Percentiles rank a stretch among this genome's conserved stretches.
These are phyloP conservation scores for Lineolata rhizophorae DNA, from an alignment of 495 filamentous ascomycete genomes.

Conservation along the genomic window DNA sequence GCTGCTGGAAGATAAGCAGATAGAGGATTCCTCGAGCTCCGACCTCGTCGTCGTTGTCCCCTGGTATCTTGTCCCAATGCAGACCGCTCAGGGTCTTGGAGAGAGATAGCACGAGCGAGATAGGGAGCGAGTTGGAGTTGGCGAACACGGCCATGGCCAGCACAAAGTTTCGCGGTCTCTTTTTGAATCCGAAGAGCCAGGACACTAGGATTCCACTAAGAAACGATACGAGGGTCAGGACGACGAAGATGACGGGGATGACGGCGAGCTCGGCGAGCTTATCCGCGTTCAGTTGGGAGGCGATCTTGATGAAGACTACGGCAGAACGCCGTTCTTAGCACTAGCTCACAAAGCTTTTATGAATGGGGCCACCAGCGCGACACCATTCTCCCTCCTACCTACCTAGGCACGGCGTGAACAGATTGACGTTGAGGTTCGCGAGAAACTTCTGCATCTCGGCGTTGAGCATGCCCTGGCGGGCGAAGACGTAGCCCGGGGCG, in stretches of 20 bases:
- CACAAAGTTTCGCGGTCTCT: conserved; percentile 75
- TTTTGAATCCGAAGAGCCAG: conserved; percentile 56
- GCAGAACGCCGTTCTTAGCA: not conserved
- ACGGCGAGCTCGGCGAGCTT: conserved; percentile 78
- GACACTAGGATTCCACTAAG: conserved; percentile 44
- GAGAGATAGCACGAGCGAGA: conserved; percentile 83
- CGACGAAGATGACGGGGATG: conserved; percentile 79
- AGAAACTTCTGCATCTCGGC: conserved; percentile 87
- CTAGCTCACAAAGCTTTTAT: not conserved
- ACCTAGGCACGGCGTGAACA: conserved; percentile 96
- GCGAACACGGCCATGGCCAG: conserved; percentile 95
- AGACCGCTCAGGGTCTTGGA: conserved; percentile 78
- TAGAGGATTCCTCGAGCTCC: conserved; percentile 87
- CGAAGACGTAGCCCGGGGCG: conserved; percentile 86
- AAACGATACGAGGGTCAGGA: conserved; percentile 73
- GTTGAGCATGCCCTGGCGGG: conserved; percentile 75
- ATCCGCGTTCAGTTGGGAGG: conserved; percentile 79
- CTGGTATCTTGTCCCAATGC: conserved; percentile 76
- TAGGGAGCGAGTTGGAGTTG: conserved; percentile 94
- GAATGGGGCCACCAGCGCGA: not conserved
- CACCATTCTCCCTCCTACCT: conserved; percentile 16
- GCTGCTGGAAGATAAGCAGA: conserved; percentile 89
- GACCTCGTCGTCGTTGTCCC: conserved; percentile 89
- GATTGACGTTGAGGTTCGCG: conserved; percentile 77
- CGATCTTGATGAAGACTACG: conserved; percentile 87